A percentile compares a stretch with the other conserved stretches of the same genome.
phyloP scores from a whole-genome alignment of 768 basidiomycete species.

The Mrakia frigida region DNA sequence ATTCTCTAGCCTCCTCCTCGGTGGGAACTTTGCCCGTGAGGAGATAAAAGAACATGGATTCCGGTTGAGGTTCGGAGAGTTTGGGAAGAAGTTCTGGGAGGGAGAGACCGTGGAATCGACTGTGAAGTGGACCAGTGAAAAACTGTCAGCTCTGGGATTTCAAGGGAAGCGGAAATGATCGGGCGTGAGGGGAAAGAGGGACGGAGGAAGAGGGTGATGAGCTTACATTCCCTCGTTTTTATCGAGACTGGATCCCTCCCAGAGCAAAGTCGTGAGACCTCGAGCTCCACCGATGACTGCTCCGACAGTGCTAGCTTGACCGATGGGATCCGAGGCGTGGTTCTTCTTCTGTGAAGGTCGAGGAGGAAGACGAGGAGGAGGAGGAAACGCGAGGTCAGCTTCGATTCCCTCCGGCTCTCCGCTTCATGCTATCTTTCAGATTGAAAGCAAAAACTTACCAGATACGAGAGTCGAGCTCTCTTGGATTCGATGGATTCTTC shows the following conservation, averaged over 20 bases:
- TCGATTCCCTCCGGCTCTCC: not conserved
- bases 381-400: not conserved
- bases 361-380: not conserved
- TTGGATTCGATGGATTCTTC: not conserved
- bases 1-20: conserved; percentile 66
- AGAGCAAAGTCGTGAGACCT: conserved; percentile 69
- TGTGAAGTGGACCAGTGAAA: not conserved
- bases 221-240: conserved; percentile 53
- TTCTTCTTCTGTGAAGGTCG: conserved; percentile 10
- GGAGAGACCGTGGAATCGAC: conserved; percentile 70
- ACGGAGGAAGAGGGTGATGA: conserved; percentile 12
- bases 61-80: conserved; percentile 75
- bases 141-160: too few relatives aligned
- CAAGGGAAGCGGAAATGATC: too few relatives aligned
- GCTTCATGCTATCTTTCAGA: not conserved
- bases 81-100: conserved; percentile 72
- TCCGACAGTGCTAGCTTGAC: not conserved
- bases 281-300: conserved; percentile 38
- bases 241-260: conserved; percentile 97
- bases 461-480: not conserved
- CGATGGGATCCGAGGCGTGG: not conserved
- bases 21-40: conserved; percentile 89
- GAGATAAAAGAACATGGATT: conserved; percentile 96
- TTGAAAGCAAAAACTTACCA: not conserved
- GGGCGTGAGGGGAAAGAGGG: not conserved